These are phyloP conservation scores for Naganishia vishniacii DNA, from an alignment of 768 basidiomycete genomes.

Conservation along the genomic window DNA sequence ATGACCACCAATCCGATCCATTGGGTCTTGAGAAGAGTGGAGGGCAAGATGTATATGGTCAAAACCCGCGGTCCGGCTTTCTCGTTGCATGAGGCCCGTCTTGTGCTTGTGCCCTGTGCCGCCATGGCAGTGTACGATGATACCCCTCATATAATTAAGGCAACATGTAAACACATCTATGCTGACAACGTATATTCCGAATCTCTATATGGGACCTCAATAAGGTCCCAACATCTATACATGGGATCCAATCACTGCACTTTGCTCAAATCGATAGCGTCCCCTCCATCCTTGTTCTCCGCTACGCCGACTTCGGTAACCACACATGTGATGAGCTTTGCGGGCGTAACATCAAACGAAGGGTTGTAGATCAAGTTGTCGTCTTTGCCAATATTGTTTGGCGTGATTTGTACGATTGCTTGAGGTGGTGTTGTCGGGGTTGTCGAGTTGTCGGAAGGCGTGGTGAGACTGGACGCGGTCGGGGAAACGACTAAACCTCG, in stretches of 20 bases:
- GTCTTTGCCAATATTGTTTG: constrained; percentile 51
- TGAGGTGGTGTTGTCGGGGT: constrained; percentile 49
- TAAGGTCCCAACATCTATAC: too few species aligned
- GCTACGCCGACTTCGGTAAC: constrained; percentile 94
- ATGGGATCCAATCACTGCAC: constrained; percentile 46
- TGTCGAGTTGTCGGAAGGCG: constrained; percentile 54
- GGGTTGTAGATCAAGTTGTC: constrained; percentile 65
- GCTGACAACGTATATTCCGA: too few species aligned
- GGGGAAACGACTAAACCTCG: constrained; percentile 66
- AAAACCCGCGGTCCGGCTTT: too few species aligned
- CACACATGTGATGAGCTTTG: constrained; percentile 72
- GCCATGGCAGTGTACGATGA: too few species aligned
- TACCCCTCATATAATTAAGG: too few species aligned
- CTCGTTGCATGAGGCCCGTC: too few species aligned
- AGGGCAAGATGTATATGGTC: too few species aligned
- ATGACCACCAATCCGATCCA: too few species aligned
- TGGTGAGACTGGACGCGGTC: constrained; percentile 74
- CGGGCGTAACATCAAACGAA: constrained; percentile 93
- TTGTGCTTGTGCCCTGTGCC: too few species aligned
- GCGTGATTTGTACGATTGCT: constrained; percentile 78
- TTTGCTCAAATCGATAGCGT: constrained; percentile 60
- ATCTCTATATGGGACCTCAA: too few species aligned
- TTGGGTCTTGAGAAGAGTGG: too few species aligned
- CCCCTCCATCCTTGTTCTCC: constrained; percentile 59
- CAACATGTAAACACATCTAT: too few species aligned